These are phyloP conservation scores for Daldinia childiae DNA, from an alignment of 495 filamentous ascomycete species.

Conservation along the genomic window DNA sequence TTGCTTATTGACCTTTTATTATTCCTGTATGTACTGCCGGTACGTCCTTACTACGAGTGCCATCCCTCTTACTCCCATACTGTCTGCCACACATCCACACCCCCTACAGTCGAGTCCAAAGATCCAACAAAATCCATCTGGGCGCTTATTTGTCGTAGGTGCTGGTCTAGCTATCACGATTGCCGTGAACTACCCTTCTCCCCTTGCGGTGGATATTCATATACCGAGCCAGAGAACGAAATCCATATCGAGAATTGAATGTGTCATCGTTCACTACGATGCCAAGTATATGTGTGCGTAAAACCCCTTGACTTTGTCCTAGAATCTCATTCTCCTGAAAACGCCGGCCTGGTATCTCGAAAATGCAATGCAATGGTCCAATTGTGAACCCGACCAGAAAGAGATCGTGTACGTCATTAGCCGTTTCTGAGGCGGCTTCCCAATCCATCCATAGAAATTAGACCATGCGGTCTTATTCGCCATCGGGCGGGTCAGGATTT, in stretches of 20 bases:
- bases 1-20: conserved; percentile 23
- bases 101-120: conserved; percentile 22
- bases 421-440: conserved; percentile 21
- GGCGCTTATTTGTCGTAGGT: conserved; percentile 34
- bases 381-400: conserved; percentile 35
- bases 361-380: conserved; percentile 51
- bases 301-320: conserved; percentile 35
- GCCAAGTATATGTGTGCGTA: conserved; percentile 38
- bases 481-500: conserved; percentile 60
- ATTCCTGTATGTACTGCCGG: conserved; percentile 38
- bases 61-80: conserved; percentile 8
- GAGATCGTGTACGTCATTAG: conserved; percentile 44
- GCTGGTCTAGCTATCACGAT: conserved; percentile 23
- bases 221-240: conserved; percentile 29
- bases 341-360: conserved; percentile 55
- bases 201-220: conserved; percentile 33
- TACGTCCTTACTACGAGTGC: conserved; percentile 1
- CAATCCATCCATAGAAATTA: conserved; percentile 9
- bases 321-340: conserved; percentile 46
- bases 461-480: conserved; percentile 27
- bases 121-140: conserved; percentile 37
- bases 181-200: conserved; percentile 14
- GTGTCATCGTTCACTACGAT: conserved; percentile 30
- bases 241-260: conserved; percentile 36
- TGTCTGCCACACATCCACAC: conserved; percentile 8